phyloP scores from a whole-genome alignment of 805 yeast genomes.

The Kodamaea hsintzibuensis region DNA sequence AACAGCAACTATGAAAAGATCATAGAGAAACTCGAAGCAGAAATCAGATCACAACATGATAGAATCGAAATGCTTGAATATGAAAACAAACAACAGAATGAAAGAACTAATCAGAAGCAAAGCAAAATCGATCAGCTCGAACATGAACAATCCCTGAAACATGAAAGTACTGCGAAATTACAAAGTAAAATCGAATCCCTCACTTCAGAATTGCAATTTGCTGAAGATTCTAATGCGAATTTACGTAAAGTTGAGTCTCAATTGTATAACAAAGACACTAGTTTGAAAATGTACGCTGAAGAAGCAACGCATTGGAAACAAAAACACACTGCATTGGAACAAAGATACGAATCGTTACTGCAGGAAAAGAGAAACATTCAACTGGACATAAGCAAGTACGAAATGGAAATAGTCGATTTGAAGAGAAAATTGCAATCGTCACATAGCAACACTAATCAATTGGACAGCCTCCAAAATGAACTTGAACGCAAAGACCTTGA shows the following conservation, averaged over 20 bases:
- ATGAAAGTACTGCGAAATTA: neutral
- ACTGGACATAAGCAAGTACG: neutral
- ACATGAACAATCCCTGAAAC: neutral
- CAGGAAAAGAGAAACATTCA: neutral
- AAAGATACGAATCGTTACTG: neutral
- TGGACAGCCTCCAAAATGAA: neutral
- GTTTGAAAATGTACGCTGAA: neutral
- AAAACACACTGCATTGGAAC: neutral
- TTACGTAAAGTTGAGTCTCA: neutral
- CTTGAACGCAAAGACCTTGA: constrained; percentile 2
- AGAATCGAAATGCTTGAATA: constrained; percentile 1
- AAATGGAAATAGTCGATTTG: neutral
- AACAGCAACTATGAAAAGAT: neutral
- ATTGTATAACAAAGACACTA: neutral
- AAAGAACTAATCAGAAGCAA: neutral
- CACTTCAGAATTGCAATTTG: constrained; percentile 3
- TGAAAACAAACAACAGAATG: neutral
- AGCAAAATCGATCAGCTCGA: neutral
- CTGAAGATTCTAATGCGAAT: constrained; percentile 3
- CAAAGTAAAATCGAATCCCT: constrained; percentile 7
- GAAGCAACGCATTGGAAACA: neutral
- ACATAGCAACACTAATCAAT: neutral
- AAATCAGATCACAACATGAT: neutral
- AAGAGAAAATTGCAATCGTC: neutral
- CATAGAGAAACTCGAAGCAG: neutral